A percentile compares a stretch with the other conserved stretches of the same genome.
Evolutionary conservation across 306 rosid genomes (phyloP).

Genomic region (Hippophae tibetana): DNA sequence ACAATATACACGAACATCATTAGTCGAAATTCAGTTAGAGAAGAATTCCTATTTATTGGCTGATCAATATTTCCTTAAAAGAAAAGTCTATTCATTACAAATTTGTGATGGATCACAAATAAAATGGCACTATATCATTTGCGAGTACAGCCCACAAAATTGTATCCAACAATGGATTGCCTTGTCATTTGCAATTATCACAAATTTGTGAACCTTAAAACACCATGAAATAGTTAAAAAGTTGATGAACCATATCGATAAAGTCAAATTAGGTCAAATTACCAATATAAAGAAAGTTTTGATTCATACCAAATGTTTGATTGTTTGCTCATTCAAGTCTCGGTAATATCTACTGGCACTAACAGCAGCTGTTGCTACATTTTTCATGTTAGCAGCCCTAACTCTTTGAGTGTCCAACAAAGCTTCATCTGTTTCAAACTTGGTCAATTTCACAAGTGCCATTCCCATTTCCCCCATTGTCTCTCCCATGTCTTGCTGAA

Average conservation of each 20-base stretch:
- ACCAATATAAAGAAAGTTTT: slow-evolving; percentile 1
- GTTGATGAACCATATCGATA: neutral
- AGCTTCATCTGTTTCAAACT: slow-evolving; percentile 82
- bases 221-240: neutral
- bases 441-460: slow-evolving; percentile 64
- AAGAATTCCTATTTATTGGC: too few relatives aligned
- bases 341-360: slow-evolving; percentile 77
- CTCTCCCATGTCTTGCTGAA: slow-evolving; percentile 88
- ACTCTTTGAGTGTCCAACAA: slow-evolving; percentile 48
- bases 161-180: too few relatives aligned
- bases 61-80: too few relatives aligned
- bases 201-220: neutral
- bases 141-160: too few relatives aligned
- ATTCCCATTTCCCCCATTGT: slow-evolving; percentile 79
- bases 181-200: too few relatives aligned
- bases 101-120: too few relatives aligned
- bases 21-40: too few relatives aligned
- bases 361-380: slow-evolving; percentile 74
- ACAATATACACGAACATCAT: slow-evolving; percentile 11
- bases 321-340: slow-evolving; percentile 75
- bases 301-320: slow-evolving; percentile 74
- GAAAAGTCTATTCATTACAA: too few relatives aligned
- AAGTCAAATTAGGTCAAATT: neutral
- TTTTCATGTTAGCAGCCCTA: slow-evolving; percentile 68
- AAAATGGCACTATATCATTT: too few relatives aligned